Conservation (phyloP, 2,329 filamentous ascomycete species). For the Fusarium palustre region DNA sequence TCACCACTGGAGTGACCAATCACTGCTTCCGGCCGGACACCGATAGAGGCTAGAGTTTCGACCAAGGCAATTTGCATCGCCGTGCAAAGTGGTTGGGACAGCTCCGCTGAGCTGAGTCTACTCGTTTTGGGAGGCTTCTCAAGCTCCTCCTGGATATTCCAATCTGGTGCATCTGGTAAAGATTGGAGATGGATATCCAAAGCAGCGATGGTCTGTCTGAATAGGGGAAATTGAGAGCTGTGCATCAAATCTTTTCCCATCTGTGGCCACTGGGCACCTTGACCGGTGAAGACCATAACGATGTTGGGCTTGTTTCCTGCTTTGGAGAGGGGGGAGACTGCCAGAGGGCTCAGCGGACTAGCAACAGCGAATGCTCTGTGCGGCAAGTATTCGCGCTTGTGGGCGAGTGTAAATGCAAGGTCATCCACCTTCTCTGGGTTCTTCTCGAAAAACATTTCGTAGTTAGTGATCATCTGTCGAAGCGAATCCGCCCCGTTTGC, state of each 20-base stretch:
- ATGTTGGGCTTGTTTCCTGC: not conserved
- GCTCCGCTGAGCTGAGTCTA: not conserved
- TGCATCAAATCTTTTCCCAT: not conserved
- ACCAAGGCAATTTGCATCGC: not conserved
- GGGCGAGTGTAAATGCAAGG: not conserved
- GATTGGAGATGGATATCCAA: not conserved
- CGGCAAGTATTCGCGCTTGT: not conserved
- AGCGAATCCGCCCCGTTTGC: not conserved
- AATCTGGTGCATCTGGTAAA: not conserved
- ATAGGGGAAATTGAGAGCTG: not conserved
- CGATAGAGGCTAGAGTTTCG: not conserved
- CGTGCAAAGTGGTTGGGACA: not conserved
- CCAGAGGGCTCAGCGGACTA: not conserved
- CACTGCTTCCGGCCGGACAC: not conserved
- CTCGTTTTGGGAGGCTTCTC: not conserved
- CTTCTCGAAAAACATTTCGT: not conserved
- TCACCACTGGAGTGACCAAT: slow-evolving; percentile 12
- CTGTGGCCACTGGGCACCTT: slow-evolving; percentile 11
- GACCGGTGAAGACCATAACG: slow-evolving; percentile 1
- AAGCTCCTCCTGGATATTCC: not conserved
- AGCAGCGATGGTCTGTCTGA: not conserved
- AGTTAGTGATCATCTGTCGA: not conserved
- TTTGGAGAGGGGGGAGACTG: not conserved
- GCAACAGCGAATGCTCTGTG: slow-evolving; percentile 2
- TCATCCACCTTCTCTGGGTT: not conserved